Conservation (phyloP, 139 green algal species). For the Mesotaenium endlicherianum region DNA sequence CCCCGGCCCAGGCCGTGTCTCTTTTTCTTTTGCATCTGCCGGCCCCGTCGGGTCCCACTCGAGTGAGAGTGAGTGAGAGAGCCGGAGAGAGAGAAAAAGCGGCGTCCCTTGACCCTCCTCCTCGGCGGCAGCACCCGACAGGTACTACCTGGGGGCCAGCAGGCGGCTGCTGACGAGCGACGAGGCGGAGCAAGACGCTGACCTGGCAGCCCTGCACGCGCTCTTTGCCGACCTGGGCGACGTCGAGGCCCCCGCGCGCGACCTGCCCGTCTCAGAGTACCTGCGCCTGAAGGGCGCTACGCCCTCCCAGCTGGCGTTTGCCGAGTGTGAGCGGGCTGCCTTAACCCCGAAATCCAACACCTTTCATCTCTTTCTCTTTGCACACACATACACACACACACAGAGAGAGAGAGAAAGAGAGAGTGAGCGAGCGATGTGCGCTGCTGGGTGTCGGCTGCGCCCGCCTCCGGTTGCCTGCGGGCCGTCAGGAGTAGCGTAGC, state of each 20-base stretch:
- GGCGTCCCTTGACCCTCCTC: background rate
- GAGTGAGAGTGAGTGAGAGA: background rate
- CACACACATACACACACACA: background rate
- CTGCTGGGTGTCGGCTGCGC: background rate
- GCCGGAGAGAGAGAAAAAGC: no score
- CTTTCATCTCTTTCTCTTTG: background rate
- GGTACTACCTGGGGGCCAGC: constrained; percentile 67
- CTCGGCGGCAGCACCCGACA: constrained; percentile 24
- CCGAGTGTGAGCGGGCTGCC: constrained; percentile 19
- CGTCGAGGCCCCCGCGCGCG: constrained; percentile 27
- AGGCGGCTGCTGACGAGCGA: constrained; percentile 55
- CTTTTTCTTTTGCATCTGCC: background rate
- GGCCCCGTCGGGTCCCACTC: no score
- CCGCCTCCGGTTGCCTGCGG: background rate
- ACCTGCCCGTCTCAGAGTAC: constrained; percentile 63
- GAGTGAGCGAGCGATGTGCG: background rate
- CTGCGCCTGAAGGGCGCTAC: constrained; percentile 59
- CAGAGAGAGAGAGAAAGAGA: background rate
- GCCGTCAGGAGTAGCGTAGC: background rate
- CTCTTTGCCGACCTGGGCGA: constrained; percentile 63
- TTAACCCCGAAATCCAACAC: background rate
- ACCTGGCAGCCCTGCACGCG: constrained; percentile 55
- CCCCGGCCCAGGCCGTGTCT: no score
- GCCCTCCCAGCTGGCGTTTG: constrained; percentile 5
- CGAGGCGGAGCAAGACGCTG: constrained; percentile 53